phyloP scores from a whole-genome alignment of 140 eudicot species.

The Ambrosia hybrid region DNA sequence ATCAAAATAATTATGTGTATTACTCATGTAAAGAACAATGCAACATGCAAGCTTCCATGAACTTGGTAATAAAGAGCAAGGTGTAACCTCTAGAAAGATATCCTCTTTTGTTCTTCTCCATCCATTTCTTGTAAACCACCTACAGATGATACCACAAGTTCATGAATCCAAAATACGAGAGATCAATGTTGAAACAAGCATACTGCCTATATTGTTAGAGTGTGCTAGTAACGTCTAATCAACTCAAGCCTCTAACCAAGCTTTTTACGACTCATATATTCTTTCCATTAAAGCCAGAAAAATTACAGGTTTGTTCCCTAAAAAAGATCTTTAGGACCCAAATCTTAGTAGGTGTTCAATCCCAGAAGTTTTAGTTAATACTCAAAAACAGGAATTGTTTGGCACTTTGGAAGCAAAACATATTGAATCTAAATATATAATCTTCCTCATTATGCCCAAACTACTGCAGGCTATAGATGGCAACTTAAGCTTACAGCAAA shows the following conservation, averaged over 20 bases:
- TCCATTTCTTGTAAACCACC: constrained; percentile 96
- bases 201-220: constrained; percentile 20
- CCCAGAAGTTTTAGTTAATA: not conserved
- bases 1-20: not conserved
- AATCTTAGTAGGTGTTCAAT: constrained; percentile 3
- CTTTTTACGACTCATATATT: constrained; percentile 5
- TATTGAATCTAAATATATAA: not conserved
- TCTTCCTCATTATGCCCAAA: not conserved
- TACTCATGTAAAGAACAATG: constrained; percentile 18
- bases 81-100: constrained; percentile 67
- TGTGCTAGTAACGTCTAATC: constrained; percentile 9
- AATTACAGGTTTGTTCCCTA: not conserved
- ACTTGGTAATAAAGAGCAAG: not conserved
- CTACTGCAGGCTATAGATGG: constrained; percentile 15
- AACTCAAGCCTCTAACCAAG: constrained; percentile 13
- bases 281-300: not conserved
- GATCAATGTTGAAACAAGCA: constrained; percentile 13
- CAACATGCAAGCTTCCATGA: constrained; percentile 3
- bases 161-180: constrained; percentile 5
- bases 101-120: constrained; percentile 97
- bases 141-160: constrained; percentile 30
- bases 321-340: constrained; percentile 18
- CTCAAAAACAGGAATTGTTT: not conserved
- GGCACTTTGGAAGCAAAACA: no score
- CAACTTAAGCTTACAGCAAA: constrained; percentile 2